Percentiles rank a stretch among this genome's conserved stretches.
Conservation (phyloP, 2,329 filamentous ascomycete genomes). For the Pseudopithomyces chartarum region DNA sequence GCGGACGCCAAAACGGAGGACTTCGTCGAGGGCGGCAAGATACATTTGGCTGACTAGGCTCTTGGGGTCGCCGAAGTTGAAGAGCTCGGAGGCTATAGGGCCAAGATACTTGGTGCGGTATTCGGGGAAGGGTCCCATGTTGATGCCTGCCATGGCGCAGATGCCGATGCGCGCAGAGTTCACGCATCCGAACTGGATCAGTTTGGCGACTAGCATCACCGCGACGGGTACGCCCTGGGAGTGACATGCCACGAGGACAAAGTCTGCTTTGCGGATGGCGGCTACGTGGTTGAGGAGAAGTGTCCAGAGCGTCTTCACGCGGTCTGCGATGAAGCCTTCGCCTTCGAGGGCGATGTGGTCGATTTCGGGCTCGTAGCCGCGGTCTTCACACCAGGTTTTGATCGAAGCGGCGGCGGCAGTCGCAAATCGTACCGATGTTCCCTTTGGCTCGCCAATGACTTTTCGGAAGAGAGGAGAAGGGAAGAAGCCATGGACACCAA, state of each 20-base stretch:
- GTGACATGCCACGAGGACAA: constrained; percentile 91
- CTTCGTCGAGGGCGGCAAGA: constrained; percentile 72
- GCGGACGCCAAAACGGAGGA: constrained; percentile 77
- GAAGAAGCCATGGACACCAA: constrained; percentile 93
- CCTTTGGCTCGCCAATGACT: constrained; percentile 91
- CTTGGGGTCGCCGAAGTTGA: constrained; percentile 84
- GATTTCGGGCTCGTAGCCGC: constrained; percentile 76
- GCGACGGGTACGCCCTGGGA: constrained; percentile 95
- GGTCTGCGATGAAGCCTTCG: constrained; percentile 87
- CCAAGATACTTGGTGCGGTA: constrained; percentile 90
- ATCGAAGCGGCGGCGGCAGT: constrained; percentile 85
- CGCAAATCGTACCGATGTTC: constrained; percentile 91
- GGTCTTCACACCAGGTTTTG: constrained; percentile 74
- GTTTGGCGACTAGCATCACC: constrained; percentile 88
- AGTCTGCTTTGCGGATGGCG: constrained; percentile 82
- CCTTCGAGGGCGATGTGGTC: constrained; percentile 95
- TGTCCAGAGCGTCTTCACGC: constrained; percentile 93
- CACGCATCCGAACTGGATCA: constrained; percentile 88
- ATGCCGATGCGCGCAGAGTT: constrained; percentile 78
- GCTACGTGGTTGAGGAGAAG: constrained; percentile 94
- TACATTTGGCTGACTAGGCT: constrained; percentile 85
- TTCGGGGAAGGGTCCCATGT: constrained; percentile 88
- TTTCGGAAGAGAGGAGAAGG: constrained; percentile 85
- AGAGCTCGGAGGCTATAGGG: constrained; percentile 89
- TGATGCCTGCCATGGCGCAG: constrained; percentile 89